A percentile compares a stretch with the other conserved stretches of the same genome.
These are phyloP conservation scores for Lachnellula hyalina DNA, from an alignment of 2,329 filamentous ascomycete genomes.

Conservation along the genomic window DNA sequence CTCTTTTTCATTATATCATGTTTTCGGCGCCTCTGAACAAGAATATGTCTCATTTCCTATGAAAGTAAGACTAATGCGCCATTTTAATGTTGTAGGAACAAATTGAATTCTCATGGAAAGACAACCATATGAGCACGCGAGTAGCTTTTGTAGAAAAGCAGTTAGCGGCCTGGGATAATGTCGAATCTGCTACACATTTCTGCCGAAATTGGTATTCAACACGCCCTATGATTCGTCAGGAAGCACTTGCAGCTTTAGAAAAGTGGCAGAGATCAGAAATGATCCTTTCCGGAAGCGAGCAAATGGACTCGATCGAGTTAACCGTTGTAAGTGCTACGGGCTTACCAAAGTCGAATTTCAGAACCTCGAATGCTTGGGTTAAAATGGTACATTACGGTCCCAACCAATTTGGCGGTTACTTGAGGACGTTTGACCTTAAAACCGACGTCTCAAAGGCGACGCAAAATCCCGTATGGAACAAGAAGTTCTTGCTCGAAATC, in stretches of 20 bases:
- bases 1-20: too few relatives aligned
- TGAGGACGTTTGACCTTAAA: slow-evolving; percentile 10
- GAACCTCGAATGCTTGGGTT: slow-evolving; percentile 5
- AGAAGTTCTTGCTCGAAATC: slow-evolving; percentile 8
- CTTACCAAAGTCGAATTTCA: slow-evolving; percentile 15
- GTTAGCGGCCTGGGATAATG: slow-evolving; percentile 5
- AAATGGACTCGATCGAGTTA: slow-evolving; percentile 11
- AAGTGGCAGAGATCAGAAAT: slow-evolving; percentile 14
- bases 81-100: background rate
- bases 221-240: slow-evolving; percentile 3
- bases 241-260: slow-evolving; percentile 12
- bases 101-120: slow-evolving; percentile 12
- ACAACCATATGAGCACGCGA: slow-evolving; percentile 12
- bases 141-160: slow-evolving; percentile 19
- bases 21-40: too few relatives aligned
- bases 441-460: slow-evolving; percentile 12
- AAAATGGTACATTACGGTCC: slow-evolving; percentile 11
- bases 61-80: too few relatives aligned
- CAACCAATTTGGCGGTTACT: slow-evolving; percentile 1
- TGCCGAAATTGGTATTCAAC: slow-evolving; percentile 14
- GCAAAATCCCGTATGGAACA: slow-evolving; percentile 18
- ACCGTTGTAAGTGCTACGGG: slow-evolving; percentile 12
- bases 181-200: slow-evolving; percentile 10
- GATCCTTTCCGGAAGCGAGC: slow-evolving; percentile 10
- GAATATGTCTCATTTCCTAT: too few relatives aligned